Percentiles rank a stretch among this genome's conserved stretches.
Evolutionary conservation across 345 rosid genomes (phyloP).

Genomic region (Eucalyptus guilfoylei): DNA sequence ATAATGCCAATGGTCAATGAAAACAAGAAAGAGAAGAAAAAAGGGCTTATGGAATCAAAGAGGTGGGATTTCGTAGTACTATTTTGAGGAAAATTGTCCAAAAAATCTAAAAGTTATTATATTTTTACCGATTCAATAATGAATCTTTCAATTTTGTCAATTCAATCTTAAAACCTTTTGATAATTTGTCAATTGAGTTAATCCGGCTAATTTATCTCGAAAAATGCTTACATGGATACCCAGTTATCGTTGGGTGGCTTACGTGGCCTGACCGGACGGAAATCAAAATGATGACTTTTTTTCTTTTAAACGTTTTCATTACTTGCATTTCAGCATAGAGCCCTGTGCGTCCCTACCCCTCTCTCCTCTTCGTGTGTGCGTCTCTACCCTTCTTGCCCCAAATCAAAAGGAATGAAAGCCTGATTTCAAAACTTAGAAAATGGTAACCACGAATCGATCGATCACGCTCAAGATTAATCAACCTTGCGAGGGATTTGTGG

Average conservation of each 20-base stretch:
- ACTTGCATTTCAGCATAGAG: neutral
- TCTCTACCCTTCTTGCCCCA: too few relatives aligned
- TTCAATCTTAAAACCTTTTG: rapidly evolving
- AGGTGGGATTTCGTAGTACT: rapidly evolving
- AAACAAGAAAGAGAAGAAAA: neutral
- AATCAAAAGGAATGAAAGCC: too few relatives aligned
- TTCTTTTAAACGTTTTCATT: rapidly evolving
- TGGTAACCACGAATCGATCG: rapidly evolving
- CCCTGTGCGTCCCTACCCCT: rapidly evolving
- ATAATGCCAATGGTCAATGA: neutral
- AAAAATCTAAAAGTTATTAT: rapidly evolving
- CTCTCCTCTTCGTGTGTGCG: neutral
- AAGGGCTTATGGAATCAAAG: neutral
- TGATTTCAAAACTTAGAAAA: too few relatives aligned
- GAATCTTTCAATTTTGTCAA: rapidly evolving
- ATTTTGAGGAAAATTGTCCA: rapidly evolving
- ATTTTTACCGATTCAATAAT: rapidly evolving
- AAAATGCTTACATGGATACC: rapidly evolving
- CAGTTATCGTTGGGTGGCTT: rapidly evolving
- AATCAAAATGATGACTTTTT: too few relatives aligned
- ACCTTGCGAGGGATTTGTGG: too few relatives aligned
- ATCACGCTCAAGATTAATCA: too few relatives aligned
- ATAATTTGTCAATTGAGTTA: rapidly evolving
- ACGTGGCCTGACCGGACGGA: rapidly evolving
- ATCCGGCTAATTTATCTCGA: rapidly evolving